These are phyloP conservation scores for Globisporangium uncinulatum DNA, from an alignment of 352 stramenopile genomes.

Conservation along the genomic window DNA sequence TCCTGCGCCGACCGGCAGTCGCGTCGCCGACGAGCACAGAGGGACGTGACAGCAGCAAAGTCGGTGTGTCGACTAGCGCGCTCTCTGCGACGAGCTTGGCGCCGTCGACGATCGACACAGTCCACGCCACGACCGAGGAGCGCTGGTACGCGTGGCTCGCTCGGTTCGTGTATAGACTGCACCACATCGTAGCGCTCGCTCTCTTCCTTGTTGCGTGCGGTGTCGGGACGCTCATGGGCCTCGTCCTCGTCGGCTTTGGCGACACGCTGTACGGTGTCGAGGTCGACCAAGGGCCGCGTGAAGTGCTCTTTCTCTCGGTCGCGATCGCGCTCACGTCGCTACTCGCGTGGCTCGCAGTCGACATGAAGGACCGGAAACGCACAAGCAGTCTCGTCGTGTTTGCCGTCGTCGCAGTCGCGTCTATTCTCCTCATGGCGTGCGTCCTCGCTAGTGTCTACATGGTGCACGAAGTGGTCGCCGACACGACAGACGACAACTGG, in stretches of 20 bases:
- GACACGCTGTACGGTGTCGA: constrained; percentile 45
- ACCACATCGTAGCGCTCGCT: constrained; percentile 18
- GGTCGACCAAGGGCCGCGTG: constrained; percentile 38
- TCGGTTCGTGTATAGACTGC: constrained; percentile 37
- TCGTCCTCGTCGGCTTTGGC: constrained; percentile 45
- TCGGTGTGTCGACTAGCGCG: background rate
- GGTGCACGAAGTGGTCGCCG: constrained; percentile 45
- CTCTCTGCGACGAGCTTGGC: background rate
- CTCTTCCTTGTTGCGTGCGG: constrained; percentile 44
- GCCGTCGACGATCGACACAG: constrained; percentile 37
- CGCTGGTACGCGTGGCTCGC: constrained; percentile 68
- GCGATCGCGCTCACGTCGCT: constrained; percentile 29
- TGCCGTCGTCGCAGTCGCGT: constrained; percentile 30
- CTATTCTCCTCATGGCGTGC: constrained; percentile 32
- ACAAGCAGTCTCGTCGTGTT: constrained; percentile 26
- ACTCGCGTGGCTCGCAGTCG: constrained; percentile 44
- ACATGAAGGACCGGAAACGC: constrained; percentile 35
- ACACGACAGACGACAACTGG: constrained; percentile 52
- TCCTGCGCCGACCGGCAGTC: constrained; percentile 10
- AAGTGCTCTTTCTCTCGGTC: constrained; percentile 30
- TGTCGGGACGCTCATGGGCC: constrained; percentile 43
- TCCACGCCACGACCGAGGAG: constrained; percentile 63
- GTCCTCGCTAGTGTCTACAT: constrained; percentile 54
- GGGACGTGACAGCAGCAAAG: background rate
- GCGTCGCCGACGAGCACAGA: background rate